Evolutionary conservation across 805 yeast species (phyloP), one percentile per base, ranked within the genome.

Genomic region (Candida pseudofarinosa): DNA sequence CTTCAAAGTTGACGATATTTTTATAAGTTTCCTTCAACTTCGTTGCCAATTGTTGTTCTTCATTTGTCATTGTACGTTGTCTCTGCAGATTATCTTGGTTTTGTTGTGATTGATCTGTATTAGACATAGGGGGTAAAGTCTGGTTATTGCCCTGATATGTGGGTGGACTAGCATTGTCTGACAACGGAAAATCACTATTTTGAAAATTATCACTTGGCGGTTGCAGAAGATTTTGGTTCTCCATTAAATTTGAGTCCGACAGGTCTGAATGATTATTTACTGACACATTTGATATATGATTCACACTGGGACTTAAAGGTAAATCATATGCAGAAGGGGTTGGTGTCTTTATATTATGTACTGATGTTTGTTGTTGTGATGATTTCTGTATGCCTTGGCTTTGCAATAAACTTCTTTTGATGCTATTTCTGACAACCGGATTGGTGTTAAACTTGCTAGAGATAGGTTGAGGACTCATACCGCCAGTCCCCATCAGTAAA

Each of bases 11-110:
- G 37, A 84, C 80, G 33, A 84, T 85, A 39, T 76, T 70, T 52
- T 83, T 82, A 59, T 84, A 85, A 3, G 88, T 82, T 55, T 84
- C 89, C 59, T 85, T 88, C 19, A 85, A 59, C 55, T 83, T 83
- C 2, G 83, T 71, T 2, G 87, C 87, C 37, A 85, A 64, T 39
- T 78, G 79, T 51, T 78, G 85, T 57, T 80, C 86, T 54, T 79
- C 85, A 39, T 75, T 79, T 1, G 82, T 62, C 73, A 70, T 69
- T 12, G 65, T 57, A 23, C 46, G 55, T 15, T 32, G 47, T 17
- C 34, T 38, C 16, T 45, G 48, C 26, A 39, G 39, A 5, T 38
- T 39, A 15, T 43, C 44, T 17, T 40, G 45, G 13, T 28, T 45
- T 35, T 42, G 50, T 37, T 44, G 49, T 12, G 50, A 40, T 20